phyloP scores from a whole-genome alignment of 2,329 filamentous ascomycete genomes.

The Pseudocercospora vitis region DNA sequence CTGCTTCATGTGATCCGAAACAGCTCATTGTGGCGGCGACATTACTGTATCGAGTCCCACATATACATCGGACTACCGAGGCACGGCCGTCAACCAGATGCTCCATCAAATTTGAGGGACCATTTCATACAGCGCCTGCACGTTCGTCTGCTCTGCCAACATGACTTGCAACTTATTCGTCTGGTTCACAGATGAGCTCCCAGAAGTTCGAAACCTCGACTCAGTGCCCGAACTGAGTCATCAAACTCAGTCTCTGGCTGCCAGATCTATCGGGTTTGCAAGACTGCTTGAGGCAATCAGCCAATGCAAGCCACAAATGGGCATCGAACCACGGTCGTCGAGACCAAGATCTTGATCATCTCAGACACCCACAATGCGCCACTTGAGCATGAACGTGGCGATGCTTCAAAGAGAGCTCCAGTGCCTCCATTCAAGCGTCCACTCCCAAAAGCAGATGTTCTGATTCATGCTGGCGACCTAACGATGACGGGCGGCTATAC shows the following conservation, averaged over 20 bases:
- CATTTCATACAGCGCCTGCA: not conserved
- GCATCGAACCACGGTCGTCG: no score
- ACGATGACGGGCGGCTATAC: constrained; percentile 36
- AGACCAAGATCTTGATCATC: constrained; percentile 20
- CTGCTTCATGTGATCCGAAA: not conserved
- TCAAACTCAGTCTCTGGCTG: not conserved
- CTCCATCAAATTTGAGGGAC: not conserved
- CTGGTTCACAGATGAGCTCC: no score
- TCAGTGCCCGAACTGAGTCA: no score
- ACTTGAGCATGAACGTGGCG: not conserved
- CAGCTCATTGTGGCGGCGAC: not conserved
- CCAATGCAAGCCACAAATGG: not conserved
- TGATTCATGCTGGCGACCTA: constrained; percentile 45
- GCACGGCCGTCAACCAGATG: no score
- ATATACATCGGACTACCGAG: not conserved
- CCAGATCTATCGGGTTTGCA: not conserved
- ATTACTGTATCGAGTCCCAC: no score
- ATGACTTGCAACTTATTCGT: no score
- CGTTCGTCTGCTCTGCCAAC: not conserved
- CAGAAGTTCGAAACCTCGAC: no score
- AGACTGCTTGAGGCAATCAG: not conserved
- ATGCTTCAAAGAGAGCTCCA: not conserved
- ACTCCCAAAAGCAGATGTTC: constrained; percentile 35
- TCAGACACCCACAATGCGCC: constrained; percentile 22
- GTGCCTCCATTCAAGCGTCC: constrained; percentile 12